These are phyloP conservation scores for Colletotrichum tropicicola DNA, from an alignment of 2,329 filamentous ascomycete genomes.

Conservation along the genomic window DNA sequence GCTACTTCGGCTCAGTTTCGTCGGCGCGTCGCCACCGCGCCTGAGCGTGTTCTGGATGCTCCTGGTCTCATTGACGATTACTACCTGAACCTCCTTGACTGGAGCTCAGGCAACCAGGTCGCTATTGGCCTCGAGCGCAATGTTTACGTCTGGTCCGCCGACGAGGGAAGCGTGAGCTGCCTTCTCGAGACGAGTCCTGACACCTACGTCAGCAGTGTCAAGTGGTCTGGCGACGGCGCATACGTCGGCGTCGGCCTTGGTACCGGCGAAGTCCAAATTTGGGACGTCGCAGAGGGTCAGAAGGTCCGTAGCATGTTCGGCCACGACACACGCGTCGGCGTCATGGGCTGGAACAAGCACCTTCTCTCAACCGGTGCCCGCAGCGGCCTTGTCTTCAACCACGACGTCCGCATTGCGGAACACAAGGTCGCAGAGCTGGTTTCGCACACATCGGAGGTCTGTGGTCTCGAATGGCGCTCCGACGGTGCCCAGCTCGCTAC, in stretches of 20 bases:
- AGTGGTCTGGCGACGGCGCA: slow-evolving; percentile 97
- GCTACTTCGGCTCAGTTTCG: slow-evolving; percentile 85
- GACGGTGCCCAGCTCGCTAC: slow-evolving; percentile 97
- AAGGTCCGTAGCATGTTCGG: slow-evolving; percentile 99
- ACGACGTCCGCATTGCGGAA: slow-evolving; percentile 95
- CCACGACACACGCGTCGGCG: slow-evolving; percentile 94
- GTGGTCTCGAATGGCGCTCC: slow-evolving; percentile 95
- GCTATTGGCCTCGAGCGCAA: slow-evolving; percentile 96
- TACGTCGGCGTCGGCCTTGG: slow-evolving; percentile 96
- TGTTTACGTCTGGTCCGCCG: slow-evolving; percentile 98
- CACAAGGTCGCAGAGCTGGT: slow-evolving; percentile 98
- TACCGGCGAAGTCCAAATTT: slow-evolving; percentile 97
- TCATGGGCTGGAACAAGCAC: slow-evolving; percentile 99
- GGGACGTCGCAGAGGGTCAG: slow-evolving; percentile 93
- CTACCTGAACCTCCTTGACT: slow-evolving; percentile 98
- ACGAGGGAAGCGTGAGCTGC: slow-evolving; percentile 87
- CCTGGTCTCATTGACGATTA: slow-evolving; percentile 97
- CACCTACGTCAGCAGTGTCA: slow-evolving; percentile 97
- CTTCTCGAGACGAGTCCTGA: slow-evolving; percentile 88
- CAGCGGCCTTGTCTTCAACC: slow-evolving; percentile 96
- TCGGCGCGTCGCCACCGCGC: slow-evolving; percentile 91
- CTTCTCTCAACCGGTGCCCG: slow-evolving; percentile 93
- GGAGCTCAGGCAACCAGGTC: slow-evolving; percentile 97
- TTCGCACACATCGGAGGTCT: slow-evolving; percentile 97
- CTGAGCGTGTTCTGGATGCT: slow-evolving; percentile 95